Percentiles rank a stretch among this genome's conserved stretches.
Conservation (phyloP, 352 stramenopile genomes). For the Pythium scleroteichum region DNA sequence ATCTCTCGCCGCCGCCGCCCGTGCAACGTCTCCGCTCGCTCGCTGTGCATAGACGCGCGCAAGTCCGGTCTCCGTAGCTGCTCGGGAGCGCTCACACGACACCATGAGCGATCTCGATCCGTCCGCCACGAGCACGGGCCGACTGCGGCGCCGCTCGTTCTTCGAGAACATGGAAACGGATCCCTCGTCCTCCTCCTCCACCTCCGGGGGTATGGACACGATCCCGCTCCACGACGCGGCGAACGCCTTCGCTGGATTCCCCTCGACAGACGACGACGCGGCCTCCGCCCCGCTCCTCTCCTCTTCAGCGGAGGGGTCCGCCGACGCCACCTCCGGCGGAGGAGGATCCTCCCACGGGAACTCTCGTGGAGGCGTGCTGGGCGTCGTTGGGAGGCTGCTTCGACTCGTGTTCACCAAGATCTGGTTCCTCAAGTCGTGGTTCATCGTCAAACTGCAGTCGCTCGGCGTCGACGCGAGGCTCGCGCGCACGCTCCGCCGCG, state of each 20-base stretch:
- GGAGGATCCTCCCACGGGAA: not conserved
- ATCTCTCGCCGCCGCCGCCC: no score
- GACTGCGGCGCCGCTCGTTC: conserved; percentile 69
- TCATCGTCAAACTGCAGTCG: conserved; percentile 26
- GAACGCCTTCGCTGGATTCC: conserved; percentile 5
- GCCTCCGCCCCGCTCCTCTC: conserved; percentile 17
- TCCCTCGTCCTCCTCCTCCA: conserved; percentile 13
- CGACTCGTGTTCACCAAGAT: conserved; percentile 13
- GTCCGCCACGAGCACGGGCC: conserved; percentile 37
- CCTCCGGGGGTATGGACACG: conserved; percentile 20
- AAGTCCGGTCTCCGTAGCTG: not conserved
- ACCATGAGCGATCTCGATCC: conserved; percentile 55
- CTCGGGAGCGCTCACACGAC: not conserved
- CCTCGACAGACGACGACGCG: not conserved
- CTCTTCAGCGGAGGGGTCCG: not conserved
- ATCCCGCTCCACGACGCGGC: conserved; percentile 16
- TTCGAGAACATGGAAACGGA: conserved; percentile 61
- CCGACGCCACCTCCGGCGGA: not conserved
- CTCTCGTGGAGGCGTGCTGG: not conserved
- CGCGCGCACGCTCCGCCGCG: conserved; percentile 21
- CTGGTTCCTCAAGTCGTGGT: conserved; percentile 26
- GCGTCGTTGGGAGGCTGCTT: not conserved
- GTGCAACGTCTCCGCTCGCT: no score
- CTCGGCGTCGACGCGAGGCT: conserved; percentile 24
- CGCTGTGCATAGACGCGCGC: no score